Conservation (phyloP, 768 basidiomycete genomes). For the Suillus variegatus region DNA sequence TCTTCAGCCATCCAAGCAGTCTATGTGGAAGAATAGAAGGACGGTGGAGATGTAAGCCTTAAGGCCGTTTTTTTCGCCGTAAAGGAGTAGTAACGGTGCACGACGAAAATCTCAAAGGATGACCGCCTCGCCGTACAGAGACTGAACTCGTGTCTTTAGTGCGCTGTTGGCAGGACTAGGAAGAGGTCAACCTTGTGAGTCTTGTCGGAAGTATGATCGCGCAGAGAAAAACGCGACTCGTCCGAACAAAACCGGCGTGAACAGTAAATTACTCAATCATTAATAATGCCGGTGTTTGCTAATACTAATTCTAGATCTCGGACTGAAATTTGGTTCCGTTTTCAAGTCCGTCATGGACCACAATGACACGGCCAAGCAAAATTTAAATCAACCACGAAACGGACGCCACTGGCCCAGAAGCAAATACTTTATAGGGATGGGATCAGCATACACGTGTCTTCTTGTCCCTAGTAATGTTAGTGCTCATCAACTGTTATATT, state of each 20-base stretch:
- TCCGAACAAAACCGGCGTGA: conserved; percentile 3
- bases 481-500: not conserved
- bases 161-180: not conserved
- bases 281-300: not conserved
- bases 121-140: not conserved
- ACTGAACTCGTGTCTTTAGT: not conserved
- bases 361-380: not conserved
- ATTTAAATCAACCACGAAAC: not conserved
- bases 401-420: not conserved
- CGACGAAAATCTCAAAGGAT: not conserved
- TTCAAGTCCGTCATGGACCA: not conserved
- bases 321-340: not conserved
- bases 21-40: conserved; percentile 10
- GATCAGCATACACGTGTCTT: not conserved
- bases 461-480: not conserved
- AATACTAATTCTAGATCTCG: not conserved
- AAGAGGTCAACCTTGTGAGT: conserved; percentile 5
- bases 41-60: conserved; percentile 4
- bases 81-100: not conserved
- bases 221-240: not conserved
- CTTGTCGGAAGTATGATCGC: not conserved
- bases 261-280: not conserved
- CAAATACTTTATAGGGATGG: not conserved
- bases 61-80: conserved; percentile 10
- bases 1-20: conserved; percentile 39